Conservation (phyloP, 441 rosid species). For the Kokia cookei region DNA sequence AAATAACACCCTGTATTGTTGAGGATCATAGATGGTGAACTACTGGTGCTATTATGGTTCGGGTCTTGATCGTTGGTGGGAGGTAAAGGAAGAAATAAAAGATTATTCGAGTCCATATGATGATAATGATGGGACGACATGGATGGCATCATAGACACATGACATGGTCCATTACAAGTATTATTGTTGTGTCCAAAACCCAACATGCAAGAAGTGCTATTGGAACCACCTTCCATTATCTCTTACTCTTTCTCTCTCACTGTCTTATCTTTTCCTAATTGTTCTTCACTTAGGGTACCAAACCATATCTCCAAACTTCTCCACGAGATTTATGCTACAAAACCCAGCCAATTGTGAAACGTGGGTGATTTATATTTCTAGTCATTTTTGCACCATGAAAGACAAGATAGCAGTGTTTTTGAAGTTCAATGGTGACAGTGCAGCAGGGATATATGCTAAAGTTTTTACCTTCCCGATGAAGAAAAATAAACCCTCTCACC, state of each 20-base stretch:
- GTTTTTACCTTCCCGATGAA: slow-evolving; percentile 80
- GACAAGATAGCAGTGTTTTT: neutral
- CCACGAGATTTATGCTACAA: slow-evolving; percentile 88
- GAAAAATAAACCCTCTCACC: slow-evolving; percentile 25
- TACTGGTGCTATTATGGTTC: slow-evolving; percentile 24
- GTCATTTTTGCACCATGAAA: neutral
- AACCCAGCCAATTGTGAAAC: slow-evolving; percentile 30
- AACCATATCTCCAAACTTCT: slow-evolving; percentile 33
- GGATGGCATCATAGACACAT: slow-evolving; percentile 56
- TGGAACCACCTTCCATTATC: slow-evolving; percentile 47
- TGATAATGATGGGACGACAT: slow-evolving; percentile 36
- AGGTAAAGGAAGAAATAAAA: slow-evolving; percentile 47
- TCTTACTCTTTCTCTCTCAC: slow-evolving; percentile 21
- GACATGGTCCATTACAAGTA: slow-evolving; percentile 36
- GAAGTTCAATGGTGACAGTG: too few relatives aligned
- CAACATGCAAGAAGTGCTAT: slow-evolving; percentile 48
- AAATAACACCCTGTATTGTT: slow-evolving; percentile 28
- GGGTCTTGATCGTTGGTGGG: slow-evolving; percentile 26
- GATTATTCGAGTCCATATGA: slow-evolving; percentile 37
- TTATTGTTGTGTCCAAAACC: slow-evolving; percentile 45
- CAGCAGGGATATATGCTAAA: slow-evolving; percentile 7
- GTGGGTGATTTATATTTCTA: slow-evolving; percentile 24
- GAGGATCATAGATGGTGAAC: slow-evolving; percentile 29
- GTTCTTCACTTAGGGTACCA: slow-evolving; percentile 14
- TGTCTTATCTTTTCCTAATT: slow-evolving; percentile 23